Conservation (phyloP, 2,329 filamentous ascomycete species). For the Leptographium wingfieldii region DNA sequence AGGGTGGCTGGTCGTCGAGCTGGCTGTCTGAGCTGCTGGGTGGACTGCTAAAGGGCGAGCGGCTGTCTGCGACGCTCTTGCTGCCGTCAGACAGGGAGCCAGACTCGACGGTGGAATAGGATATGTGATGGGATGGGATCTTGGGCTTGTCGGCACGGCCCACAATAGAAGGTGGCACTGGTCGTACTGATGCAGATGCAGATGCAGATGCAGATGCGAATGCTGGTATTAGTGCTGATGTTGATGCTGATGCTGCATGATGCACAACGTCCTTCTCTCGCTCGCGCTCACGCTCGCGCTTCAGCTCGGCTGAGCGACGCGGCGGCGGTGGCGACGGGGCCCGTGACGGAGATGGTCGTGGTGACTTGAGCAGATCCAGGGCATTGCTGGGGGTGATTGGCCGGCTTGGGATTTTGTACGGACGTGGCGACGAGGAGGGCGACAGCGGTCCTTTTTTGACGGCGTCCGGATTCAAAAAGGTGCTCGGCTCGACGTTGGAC, state of each 20-base stretch:
- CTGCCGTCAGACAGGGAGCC: background rate
- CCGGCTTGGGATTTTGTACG: slow-evolving; percentile 42
- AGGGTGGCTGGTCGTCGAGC: slow-evolving; percentile 34
- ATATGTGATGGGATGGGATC: slow-evolving; percentile 19
- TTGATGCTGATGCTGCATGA: background rate
- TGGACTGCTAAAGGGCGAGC: slow-evolving; percentile 79
- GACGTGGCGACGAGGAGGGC: slow-evolving; percentile 28
- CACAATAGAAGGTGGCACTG: slow-evolving; percentile 58
- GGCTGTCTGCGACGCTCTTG: slow-evolving; percentile 20
- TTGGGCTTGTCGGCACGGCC: slow-evolving; percentile 63
- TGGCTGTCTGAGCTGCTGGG: slow-evolving; percentile 57
- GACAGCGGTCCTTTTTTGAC: slow-evolving; percentile 26
- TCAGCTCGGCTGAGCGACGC: slow-evolving; percentile 46
- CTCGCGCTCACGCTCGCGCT: slow-evolving; percentile 31
- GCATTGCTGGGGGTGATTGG: slow-evolving; percentile 40
- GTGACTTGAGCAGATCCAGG: slow-evolving; percentile 34
- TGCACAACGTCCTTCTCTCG: background rate
- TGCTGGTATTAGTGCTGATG: too few relatives aligned
- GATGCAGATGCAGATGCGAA: too few relatives aligned
- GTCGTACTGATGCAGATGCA: slow-evolving; percentile 12
- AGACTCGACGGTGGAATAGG: background rate
- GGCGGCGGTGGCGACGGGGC: slow-evolving; percentile 53
- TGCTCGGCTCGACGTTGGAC: slow-evolving; percentile 24
- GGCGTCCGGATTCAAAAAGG: slow-evolving; percentile 36
- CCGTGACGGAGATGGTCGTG: slow-evolving; percentile 32